phyloP scores from a whole-genome alignment of 805 yeast species.

The Osmozyma mogii region DNA sequence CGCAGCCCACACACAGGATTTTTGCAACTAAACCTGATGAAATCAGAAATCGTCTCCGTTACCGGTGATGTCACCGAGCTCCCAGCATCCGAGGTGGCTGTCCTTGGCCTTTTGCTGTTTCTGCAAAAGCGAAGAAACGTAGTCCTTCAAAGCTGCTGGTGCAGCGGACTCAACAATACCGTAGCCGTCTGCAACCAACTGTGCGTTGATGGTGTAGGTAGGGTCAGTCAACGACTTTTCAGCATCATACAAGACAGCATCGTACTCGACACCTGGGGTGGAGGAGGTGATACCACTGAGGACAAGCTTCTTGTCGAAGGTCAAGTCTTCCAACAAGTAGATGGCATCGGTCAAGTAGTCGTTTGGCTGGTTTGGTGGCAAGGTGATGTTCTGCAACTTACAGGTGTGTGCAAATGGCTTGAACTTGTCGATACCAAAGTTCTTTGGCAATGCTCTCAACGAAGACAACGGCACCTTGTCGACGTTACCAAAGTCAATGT shows the following conservation, averaged over 20 bases:
- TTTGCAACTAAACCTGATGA: not conserved
- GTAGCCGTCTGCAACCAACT: slow-evolving; percentile 51
- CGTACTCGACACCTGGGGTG: slow-evolving; percentile 38
- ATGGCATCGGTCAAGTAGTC: slow-evolving; percentile 51
- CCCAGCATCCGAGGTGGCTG: slow-evolving; percentile 61
- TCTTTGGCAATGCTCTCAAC: slow-evolving; percentile 46
- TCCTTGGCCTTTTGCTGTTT: slow-evolving; percentile 44
- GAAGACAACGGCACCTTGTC: slow-evolving; percentile 37
- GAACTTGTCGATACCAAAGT: slow-evolving; percentile 30
- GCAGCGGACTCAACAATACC: slow-evolving; percentile 42
- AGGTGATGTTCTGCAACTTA: slow-evolving; percentile 42
- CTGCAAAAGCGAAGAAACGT: slow-evolving; percentile 25
- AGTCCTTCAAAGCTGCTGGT: slow-evolving; percentile 26
- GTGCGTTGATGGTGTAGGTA: slow-evolving; percentile 50
- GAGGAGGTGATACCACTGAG: slow-evolving; percentile 40
- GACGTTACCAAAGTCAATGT: slow-evolving; percentile 54
- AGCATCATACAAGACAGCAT: slow-evolving; percentile 49
- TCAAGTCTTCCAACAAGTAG: slow-evolving; percentile 44
- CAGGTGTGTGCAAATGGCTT: slow-evolving; percentile 53
- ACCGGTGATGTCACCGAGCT: slow-evolving; percentile 62
- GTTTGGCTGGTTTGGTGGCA: slow-evolving; percentile 50
- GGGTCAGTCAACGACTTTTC: slow-evolving; percentile 46
- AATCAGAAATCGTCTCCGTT: slow-evolving; percentile 33
- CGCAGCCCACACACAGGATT: not conserved
- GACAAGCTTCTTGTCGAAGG: slow-evolving; percentile 46